These are phyloP conservation scores for Globisporangium okanoganense DNA, from an alignment of 352 stramenopile species.

Conservation along the genomic window DNA sequence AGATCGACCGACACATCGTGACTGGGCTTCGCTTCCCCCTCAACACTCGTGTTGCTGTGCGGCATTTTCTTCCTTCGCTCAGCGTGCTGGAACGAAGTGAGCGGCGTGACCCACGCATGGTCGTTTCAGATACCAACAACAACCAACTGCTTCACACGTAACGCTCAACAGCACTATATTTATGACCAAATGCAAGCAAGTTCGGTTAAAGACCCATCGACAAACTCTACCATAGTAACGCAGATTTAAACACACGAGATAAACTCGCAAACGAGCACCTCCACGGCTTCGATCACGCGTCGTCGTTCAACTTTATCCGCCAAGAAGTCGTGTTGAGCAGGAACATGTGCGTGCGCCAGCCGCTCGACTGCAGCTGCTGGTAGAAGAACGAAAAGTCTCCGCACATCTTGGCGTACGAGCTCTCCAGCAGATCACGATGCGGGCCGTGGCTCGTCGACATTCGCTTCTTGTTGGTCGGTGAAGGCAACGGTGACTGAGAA, in stretches of 20 bases:
- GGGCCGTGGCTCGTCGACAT: background rate
- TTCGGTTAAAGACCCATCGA: too few species aligned
- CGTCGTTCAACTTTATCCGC: slow-evolving; percentile 59
- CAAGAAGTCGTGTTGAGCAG: slow-evolving; percentile 60
- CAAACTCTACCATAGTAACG: background rate
- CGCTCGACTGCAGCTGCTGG: slow-evolving; percentile 52
- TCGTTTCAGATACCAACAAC: background rate
- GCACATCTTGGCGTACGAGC: slow-evolving; percentile 44
- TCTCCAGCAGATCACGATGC: slow-evolving; percentile 29
- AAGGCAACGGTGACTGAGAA: slow-evolving; percentile 4
- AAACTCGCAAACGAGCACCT: background rate
- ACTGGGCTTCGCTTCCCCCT: background rate
- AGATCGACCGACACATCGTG: slow-evolving; percentile 24
- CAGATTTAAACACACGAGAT: background rate
- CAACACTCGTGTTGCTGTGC: background rate
- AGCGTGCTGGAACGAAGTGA: too few species aligned
- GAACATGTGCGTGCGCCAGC: slow-evolving; percentile 73
- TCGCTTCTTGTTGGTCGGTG: slow-evolving; percentile 14
- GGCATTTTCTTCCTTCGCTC: background rate
- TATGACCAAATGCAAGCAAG: too few species aligned
- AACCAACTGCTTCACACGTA: too few species aligned
- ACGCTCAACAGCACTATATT: too few species aligned
- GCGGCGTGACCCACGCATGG: too few species aligned
- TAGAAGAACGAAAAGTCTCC: slow-evolving; percentile 61
- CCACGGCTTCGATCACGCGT: slow-evolving; percentile 16